These are phyloP conservation scores for Panus rudis DNA, from an alignment of 768 basidiomycete species.

Conservation along the genomic window DNA sequence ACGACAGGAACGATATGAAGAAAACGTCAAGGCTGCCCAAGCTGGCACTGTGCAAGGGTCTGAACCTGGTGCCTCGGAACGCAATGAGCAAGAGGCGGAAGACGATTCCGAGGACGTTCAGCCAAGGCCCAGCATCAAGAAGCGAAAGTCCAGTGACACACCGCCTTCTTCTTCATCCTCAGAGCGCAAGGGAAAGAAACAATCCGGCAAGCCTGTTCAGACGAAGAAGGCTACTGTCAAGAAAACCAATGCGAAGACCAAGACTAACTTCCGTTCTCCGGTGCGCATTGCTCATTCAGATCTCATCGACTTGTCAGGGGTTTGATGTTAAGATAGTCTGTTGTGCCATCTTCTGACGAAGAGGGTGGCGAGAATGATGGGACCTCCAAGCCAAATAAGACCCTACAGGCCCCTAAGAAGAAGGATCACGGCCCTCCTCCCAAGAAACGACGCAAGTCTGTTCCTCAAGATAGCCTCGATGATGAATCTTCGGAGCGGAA, in stretches of 20 bases:
- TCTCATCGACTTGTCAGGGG: not conserved
- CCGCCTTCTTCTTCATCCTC: too few species aligned
- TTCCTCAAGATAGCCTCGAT: too few species aligned
- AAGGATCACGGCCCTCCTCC: too few species aligned
- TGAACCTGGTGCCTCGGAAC: too few species aligned
- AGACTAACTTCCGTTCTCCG: not conserved
- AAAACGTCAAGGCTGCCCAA: not conserved
- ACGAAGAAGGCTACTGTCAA: not conserved
- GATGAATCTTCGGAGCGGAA: too few species aligned
- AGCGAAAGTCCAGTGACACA: slow-evolving; percentile 7
- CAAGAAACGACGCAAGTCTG: too few species aligned
- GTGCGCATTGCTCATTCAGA: not conserved
- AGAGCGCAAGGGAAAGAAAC: not conserved
- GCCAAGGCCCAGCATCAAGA: slow-evolving; percentile 5
- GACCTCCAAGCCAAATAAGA: too few species aligned
- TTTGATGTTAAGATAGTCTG: slow-evolving; percentile 1
- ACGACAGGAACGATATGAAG: too few species aligned
- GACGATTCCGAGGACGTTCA: not conserved
- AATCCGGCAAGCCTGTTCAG: not conserved
- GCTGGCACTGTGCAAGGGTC: too few species aligned
- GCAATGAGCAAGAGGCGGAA: not conserved
- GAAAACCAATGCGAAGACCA: not conserved
- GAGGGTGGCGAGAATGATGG: slow-evolving; percentile 3
- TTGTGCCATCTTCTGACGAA: slow-evolving; percentile 9
- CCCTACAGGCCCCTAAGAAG: too few species aligned